Evolutionary conservation across 805 yeast species (phyloP).

Genomic region (Suhomyces sp.): DNA sequence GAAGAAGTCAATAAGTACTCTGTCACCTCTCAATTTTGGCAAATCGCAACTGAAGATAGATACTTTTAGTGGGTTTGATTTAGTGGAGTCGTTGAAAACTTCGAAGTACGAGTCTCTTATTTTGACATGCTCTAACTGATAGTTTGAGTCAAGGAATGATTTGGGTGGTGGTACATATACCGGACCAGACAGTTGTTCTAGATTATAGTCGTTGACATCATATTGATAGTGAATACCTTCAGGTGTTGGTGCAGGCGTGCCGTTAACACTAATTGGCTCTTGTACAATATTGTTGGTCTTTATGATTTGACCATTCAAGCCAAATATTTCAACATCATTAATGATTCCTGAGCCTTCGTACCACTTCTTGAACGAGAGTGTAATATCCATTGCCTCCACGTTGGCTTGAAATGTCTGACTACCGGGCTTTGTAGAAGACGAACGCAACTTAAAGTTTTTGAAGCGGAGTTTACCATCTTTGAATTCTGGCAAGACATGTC

Average conservation of each 20-base stretch:
- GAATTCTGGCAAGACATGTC: conserved; percentile 40
- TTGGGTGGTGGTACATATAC: neutral
- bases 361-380: conserved; percentile 54
- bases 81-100: conserved; percentile 24
- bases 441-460: conserved; percentile 30
- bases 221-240: conserved; percentile 25
- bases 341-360: conserved; percentile 53
- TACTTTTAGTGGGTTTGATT: conserved; percentile 40
- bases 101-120: conserved; percentile 52
- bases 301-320: conserved; percentile 40
- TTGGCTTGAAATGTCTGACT: conserved; percentile 20
- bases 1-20: conserved; percentile 63
- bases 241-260: neutral
- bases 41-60: conserved; percentile 65
- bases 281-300: conserved; percentile 4
- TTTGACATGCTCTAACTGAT: conserved; percentile 36
- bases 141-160: conserved; percentile 29
- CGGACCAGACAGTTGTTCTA: conserved; percentile 11
- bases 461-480: conserved; percentile 50
- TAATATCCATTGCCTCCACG: conserved; percentile 42
- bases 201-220: conserved; percentile 25
- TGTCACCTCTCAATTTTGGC: conserved; percentile 55
- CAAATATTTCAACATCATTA: conserved; percentile 46
- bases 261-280: conserved; percentile 19
- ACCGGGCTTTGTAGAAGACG: conserved; percentile 7